Conservation (phyloP, 1,284 basidiomycete species). For the Vanrija sp. region DNA sequence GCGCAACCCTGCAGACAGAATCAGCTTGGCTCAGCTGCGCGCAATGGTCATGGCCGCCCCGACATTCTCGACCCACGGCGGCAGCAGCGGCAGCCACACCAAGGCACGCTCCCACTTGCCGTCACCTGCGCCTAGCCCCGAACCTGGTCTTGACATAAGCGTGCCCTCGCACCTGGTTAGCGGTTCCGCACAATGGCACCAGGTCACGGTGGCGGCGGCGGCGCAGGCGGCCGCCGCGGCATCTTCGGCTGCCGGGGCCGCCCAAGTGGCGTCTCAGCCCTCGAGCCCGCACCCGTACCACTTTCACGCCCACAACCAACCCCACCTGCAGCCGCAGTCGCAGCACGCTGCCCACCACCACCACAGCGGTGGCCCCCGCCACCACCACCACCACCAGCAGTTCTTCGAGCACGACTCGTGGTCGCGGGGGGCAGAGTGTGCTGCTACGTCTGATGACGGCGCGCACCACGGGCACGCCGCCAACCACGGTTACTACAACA, state of each 20-base stretch:
- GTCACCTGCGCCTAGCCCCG: neutral
- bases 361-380: neutral
- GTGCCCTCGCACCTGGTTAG: neutral
- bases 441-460: neutral
- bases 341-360: neutral
- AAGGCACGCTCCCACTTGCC: neutral
- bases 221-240: too few species aligned
- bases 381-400: neutral
- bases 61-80: slow-evolving; percentile 58
- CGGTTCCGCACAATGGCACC: neutral
- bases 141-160: neutral
- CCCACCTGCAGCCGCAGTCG: neutral
- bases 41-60: slow-evolving; percentile 57
- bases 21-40: slow-evolving; percentile 62
- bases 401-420: too few species aligned
- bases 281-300: too few species aligned
- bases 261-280: too few species aligned
- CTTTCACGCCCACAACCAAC: neutral
- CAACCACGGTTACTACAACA: neutral
- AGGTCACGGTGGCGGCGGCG: too few species aligned
- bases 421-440: too few species aligned
- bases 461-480: neutral
- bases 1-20: slow-evolving; percentile 55
- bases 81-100: neutral
- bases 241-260: too few species aligned